A percentile compares a stretch with the other conserved stretches of the same genome.
These are phyloP conservation scores for Candida anutae DNA, from an alignment of 1,139 yeast genomes.

Conservation along the genomic window DNA sequence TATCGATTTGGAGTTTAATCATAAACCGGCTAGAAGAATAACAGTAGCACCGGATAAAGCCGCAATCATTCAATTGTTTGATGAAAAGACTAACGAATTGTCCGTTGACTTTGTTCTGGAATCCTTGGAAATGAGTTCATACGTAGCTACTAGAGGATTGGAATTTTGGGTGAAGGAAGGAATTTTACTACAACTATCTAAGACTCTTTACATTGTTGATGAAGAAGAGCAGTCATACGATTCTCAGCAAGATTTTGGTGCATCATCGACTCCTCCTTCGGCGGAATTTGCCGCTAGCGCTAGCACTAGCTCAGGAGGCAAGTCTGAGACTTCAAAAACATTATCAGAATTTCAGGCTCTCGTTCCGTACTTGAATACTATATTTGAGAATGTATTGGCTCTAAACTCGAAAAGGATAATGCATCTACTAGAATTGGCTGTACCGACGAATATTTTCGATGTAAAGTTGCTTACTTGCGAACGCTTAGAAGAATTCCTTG, in stretches of 20 bases:
- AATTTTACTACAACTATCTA: constrained; percentile 31
- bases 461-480: constrained; percentile 4
- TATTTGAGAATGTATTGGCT: constrained; percentile 48
- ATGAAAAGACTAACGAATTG: constrained; percentile 22
- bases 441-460: constrained; percentile 36
- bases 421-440: constrained; percentile 44
- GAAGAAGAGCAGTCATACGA: constrained; percentile 10
- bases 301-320: constrained; percentile 2
- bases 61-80: constrained; percentile 49
- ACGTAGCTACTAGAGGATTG: constrained; percentile 31
- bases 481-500: constrained; percentile 10
- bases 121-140: constrained; percentile 28
- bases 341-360: background rate
- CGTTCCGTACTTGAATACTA: constrained; percentile 29
- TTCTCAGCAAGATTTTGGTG: background rate
- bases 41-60: constrained; percentile 69
- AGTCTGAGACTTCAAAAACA: background rate
- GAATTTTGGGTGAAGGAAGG: constrained; percentile 51
- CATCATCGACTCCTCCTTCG: background rate
- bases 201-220: constrained; percentile 19
- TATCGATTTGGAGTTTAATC: constrained; percentile 48
- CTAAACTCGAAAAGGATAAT: constrained; percentile 44
- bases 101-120: constrained; percentile 19
- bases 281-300: constrained; percentile 2
- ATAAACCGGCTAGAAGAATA: constrained; percentile 24